phyloP scores from a whole-genome alignment of 2,329 filamentous ascomycete species.

The Xylaria digitata region DNA sequence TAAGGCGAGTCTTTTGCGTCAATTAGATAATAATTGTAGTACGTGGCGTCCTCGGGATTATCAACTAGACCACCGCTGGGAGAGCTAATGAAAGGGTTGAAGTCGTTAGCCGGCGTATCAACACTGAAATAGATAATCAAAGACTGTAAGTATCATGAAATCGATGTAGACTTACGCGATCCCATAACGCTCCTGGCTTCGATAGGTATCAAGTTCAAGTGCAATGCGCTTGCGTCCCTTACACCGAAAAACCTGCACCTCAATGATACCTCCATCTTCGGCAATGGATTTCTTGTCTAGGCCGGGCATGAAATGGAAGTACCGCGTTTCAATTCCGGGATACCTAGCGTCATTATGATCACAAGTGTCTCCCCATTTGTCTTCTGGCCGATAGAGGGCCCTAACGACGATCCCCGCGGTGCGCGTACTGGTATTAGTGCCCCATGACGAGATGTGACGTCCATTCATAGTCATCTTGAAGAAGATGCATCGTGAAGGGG shows the following conservation, averaged over 20 bases:
- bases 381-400: constrained; percentile 62
- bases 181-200: constrained; percentile 62
- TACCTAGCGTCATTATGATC: constrained; percentile 49
- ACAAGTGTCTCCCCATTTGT: constrained; percentile 55
- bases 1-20: constrained; percentile 65
- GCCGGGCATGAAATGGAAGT: constrained; percentile 61
- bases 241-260: constrained; percentile 65
- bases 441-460: constrained; percentile 63
- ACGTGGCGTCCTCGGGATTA: constrained; percentile 61
- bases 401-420: constrained; percentile 56
- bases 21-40: constrained; percentile 63
- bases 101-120: constrained; percentile 16
- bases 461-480: constrained; percentile 69
- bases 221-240: constrained; percentile 58
- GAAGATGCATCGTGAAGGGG: constrained; percentile 57
- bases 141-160: constrained; percentile 22
- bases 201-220: constrained; percentile 57
- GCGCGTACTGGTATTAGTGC: constrained; percentile 55
- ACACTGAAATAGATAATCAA: neutral
- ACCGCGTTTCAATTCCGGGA: constrained; percentile 60
- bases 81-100: constrained; percentile 53
- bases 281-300: constrained; percentile 55
- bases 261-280: constrained; percentile 66
- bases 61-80: constrained; percentile 65
- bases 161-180: constrained; percentile 58